Percentiles rank a stretch among this genome's conserved stretches.
Evolutionary conservation across 2,329 filamentous ascomycete species (phyloP).

Genomic region (Claviceps maximensis): DNA sequence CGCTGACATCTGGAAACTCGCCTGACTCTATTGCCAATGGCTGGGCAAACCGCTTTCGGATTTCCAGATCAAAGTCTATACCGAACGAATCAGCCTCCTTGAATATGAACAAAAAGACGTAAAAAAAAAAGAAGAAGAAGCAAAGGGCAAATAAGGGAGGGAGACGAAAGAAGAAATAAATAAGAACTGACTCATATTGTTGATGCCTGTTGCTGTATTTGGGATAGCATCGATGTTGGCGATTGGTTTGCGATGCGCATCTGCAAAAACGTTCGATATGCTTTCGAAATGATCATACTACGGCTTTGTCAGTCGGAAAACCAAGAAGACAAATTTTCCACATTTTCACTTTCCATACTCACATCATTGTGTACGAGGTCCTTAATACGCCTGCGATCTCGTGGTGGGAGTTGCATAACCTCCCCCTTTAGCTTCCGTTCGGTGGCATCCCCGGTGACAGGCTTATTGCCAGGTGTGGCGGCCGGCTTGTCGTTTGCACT

Average conservation of each 20-base stretch:
- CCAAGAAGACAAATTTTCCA: neutral
- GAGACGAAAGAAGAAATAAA: neutral
- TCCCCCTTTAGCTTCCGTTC: constrained; percentile 54
- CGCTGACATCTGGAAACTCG: constrained; percentile 53
- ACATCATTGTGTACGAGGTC: constrained; percentile 50
- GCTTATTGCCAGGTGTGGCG: constrained; percentile 43
- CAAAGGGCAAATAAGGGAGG: too few species aligned
- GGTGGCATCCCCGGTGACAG: constrained; percentile 50
- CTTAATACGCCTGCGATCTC: constrained; percentile 54
- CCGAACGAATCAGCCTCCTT: constrained; percentile 11
- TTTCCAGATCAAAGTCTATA: constrained; percentile 52
- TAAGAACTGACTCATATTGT: constrained; percentile 57
- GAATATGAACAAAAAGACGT: neutral
- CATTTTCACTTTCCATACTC: neutral
- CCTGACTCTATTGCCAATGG: constrained; percentile 54
- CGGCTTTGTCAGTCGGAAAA: constrained; percentile 9
- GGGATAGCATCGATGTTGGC: constrained; percentile 48
- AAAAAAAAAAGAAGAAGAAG: neutral
- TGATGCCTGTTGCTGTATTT: constrained; percentile 56
- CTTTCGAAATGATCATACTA: constrained; percentile 43
- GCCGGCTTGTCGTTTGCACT: constrained; percentile 57
- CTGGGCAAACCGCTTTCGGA: constrained; percentile 50
- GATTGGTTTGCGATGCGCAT: constrained; percentile 32
- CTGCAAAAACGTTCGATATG: constrained; percentile 37
- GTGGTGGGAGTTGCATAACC: constrained; percentile 56